These are phyloP conservation scores for Trichosporon sp. DNA, from an alignment of 1,284 basidiomycete genomes.

Conservation along the genomic window DNA sequence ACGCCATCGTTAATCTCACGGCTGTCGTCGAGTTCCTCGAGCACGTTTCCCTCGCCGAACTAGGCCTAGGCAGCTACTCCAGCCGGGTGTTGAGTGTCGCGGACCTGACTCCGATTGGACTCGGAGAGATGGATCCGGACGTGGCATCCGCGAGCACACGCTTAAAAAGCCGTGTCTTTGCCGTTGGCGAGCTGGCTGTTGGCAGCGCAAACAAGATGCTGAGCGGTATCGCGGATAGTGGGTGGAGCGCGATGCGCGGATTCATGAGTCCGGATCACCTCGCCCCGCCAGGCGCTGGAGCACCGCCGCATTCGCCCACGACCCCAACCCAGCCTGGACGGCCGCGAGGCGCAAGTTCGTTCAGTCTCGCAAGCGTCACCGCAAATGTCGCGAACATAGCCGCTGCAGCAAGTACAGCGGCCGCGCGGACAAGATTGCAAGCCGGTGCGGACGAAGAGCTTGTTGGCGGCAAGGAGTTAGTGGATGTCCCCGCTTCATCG, in stretches of 20 bases:
- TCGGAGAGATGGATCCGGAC: conserved; percentile 56
- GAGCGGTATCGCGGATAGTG: conserved; percentile 80
- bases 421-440: conserved; percentile 45
- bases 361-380: conserved; percentile 77
- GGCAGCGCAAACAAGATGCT: conserved; percentile 82
- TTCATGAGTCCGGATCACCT: conserved; percentile 55
- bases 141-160: conserved; percentile 54
- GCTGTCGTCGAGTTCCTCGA: conserved; percentile 92
- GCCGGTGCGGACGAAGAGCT: conserved; percentile 60
- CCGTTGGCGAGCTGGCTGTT: conserved; percentile 67
- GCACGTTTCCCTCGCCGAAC: conserved; percentile 79
- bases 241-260: conserved; percentile 74
- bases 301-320: background rate
- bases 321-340: conserved; percentile 36
- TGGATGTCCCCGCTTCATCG: conserved; percentile 45
- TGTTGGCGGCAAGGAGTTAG: conserved; percentile 52
- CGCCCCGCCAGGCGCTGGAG: conserved; percentile 11
- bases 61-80: conserved; percentile 67
- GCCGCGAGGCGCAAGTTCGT: conserved; percentile 70
- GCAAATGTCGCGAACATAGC: conserved; percentile 64
- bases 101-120: conserved; percentile 73
- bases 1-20: conserved; percentile 89
- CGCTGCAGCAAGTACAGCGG: conserved; percentile 46
- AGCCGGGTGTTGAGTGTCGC: conserved; percentile 69
- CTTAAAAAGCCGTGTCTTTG: conserved; percentile 70